Evolutionary conservation across 257 asterid genomes (phyloP).

Genomic region (Lavandula angustifolia): DNA sequence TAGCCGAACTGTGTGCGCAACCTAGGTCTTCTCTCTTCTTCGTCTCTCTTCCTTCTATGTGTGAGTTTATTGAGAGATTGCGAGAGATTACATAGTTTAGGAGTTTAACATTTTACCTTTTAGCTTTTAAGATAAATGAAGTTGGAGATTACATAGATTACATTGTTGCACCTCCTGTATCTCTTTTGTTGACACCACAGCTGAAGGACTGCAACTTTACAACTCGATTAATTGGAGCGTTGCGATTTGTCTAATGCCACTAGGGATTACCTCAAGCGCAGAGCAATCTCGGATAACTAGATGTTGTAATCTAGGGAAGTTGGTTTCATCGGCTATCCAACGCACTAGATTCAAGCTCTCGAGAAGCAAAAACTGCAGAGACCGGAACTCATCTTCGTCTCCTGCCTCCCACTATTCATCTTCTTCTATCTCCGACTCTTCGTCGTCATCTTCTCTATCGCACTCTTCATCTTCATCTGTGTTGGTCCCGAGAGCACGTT

Average conservation of each 20-base stretch:
- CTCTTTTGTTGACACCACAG: constrained; percentile 18
- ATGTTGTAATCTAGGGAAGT: constrained; percentile 15
- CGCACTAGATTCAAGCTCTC: neutral
- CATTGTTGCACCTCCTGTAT: constrained; percentile 36
- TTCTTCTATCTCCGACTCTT: too few relatives aligned
- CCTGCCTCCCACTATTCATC: neutral
- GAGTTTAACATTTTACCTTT: too few relatives aligned
- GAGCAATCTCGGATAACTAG: neutral
- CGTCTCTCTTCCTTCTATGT: too few relatives aligned
- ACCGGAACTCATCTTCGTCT: neutral
- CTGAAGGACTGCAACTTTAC: constrained; percentile 8
- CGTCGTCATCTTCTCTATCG: too few relatives aligned
- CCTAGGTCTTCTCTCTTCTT: too few relatives aligned
- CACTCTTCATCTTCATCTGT: too few relatives aligned
- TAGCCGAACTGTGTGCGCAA: too few relatives aligned
- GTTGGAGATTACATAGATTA: too few relatives aligned
- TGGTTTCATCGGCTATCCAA: constrained; percentile 26
- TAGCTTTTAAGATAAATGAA: too few relatives aligned
- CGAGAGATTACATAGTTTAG: too few relatives aligned
- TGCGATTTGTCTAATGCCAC: constrained; percentile 1
- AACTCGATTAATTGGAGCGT: constrained; percentile 36
- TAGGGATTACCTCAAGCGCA: neutral
- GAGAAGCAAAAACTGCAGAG: neutral
- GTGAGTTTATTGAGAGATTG: too few relatives aligned
- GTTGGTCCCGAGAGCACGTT: too few relatives aligned